Percentiles rank a stretch among this genome's conserved stretches.
These are phyloP conservation scores for Candida tunisiensis DNA, from an alignment of 1,139 yeast genomes.

Conservation along the genomic window DNA sequence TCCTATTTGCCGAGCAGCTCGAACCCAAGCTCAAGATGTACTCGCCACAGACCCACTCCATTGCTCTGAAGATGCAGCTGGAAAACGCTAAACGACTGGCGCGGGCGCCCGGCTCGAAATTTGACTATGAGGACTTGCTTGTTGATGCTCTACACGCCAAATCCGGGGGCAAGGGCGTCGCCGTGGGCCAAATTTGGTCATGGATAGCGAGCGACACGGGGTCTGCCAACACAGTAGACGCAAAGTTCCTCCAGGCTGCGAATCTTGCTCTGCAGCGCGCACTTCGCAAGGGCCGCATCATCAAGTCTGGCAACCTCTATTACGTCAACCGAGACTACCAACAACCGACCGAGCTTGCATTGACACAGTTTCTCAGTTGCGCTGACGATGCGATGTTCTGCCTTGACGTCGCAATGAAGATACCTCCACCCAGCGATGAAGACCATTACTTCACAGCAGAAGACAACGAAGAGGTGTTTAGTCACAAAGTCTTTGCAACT, in stretches of 20 bases:
- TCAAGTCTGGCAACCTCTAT: slow-evolving; percentile 15
- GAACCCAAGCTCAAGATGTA: slow-evolving; percentile 20
- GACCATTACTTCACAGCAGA: slow-evolving; percentile 16
- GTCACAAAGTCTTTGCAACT: slow-evolving; percentile 11
- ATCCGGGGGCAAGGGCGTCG: slow-evolving; percentile 18
- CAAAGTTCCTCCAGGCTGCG: slow-evolving; percentile 19
- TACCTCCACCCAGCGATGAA: slow-evolving; percentile 18
- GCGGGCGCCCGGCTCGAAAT: slow-evolving; percentile 5
- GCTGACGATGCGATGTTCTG: slow-evolving; percentile 21
- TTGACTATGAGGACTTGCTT: slow-evolving; percentile 16
- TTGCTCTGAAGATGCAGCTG: slow-evolving; percentile 19
- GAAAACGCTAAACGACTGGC: slow-evolving; percentile 16
- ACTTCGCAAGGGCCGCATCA: slow-evolving; percentile 18
- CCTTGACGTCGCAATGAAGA: slow-evolving; percentile 17
- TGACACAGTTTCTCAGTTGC: slow-evolving; percentile 19
- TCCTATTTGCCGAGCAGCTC: slow-evolving; percentile 20
- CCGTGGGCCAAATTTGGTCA: slow-evolving; percentile 17
- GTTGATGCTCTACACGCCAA: slow-evolving; percentile 19
- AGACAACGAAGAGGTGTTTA: slow-evolving; percentile 18
- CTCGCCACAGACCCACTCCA: slow-evolving; percentile 19
- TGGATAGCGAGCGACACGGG: slow-evolving; percentile 17
- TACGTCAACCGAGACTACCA: slow-evolving; percentile 17
- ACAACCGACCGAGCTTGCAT: slow-evolving; percentile 20
- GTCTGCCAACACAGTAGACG: slow-evolving; percentile 15
- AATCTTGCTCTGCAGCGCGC: slow-evolving; percentile 22